phyloP scores from a whole-genome alignment of 2,329 filamentous ascomycete species.

The Colletotrichum sp. region DNA sequence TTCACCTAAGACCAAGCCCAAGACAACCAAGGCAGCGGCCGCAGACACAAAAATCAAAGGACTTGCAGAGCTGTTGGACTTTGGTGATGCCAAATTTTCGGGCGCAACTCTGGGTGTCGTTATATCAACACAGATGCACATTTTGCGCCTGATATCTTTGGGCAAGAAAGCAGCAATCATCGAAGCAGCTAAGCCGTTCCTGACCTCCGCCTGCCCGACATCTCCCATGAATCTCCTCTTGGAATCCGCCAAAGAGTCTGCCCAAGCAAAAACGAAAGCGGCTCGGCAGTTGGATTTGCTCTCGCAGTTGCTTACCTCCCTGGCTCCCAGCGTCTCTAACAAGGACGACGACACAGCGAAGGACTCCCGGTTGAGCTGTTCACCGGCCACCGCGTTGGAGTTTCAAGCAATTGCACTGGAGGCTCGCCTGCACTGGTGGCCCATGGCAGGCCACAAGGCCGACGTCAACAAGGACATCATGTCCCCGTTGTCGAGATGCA shows the following conservation, averaged over 20 bases:
- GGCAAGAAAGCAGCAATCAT: conserved; percentile 64
- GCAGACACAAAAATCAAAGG: conserved; percentile 36
- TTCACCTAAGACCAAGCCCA: background rate
- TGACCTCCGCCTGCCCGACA: conserved; percentile 56
- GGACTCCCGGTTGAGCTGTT: conserved; percentile 59
- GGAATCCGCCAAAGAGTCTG: conserved; percentile 44
- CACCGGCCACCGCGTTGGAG: conserved; percentile 63
- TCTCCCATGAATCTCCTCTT: conserved; percentile 66
- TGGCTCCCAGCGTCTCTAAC: conserved; percentile 71
- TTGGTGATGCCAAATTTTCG: conserved; percentile 49
- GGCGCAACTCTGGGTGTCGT: conserved; percentile 57
- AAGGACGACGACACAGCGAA: conserved; percentile 63
- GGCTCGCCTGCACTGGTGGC: conserved; percentile 70
- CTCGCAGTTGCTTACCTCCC: conserved; percentile 67
- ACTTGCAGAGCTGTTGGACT: conserved; percentile 67
- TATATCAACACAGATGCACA: conserved; percentile 69
- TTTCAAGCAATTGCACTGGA: conserved; percentile 69
- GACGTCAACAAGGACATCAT: conserved; percentile 69
- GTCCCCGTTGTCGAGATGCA: conserved; percentile 67
- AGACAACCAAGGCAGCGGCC: background rate
- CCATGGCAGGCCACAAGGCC: conserved; percentile 61
- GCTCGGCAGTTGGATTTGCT: conserved; percentile 71
- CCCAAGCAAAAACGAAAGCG: conserved; percentile 59
- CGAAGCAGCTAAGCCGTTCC: conserved; percentile 60
- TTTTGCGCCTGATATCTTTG: conserved; percentile 66